A percentile compares a stretch with the other conserved stretches of the same genome.
Evolutionary conservation across 805 yeast genomes (phyloP).

Genomic region (Yamadazyma nakazawae): DNA sequence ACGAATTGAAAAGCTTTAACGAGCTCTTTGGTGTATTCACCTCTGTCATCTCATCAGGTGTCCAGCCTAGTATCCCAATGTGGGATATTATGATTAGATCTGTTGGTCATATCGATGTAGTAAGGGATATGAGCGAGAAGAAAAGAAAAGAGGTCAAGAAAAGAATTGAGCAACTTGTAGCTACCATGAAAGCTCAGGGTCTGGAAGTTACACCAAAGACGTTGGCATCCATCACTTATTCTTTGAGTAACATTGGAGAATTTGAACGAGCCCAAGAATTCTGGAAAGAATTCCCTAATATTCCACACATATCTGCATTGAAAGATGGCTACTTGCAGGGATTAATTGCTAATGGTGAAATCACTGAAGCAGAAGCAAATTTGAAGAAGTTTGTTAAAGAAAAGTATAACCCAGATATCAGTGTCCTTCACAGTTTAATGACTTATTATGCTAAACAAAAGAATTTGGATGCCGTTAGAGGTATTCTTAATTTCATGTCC

Average conservation of each 20-base stretch:
- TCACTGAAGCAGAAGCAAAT: constrained; percentile 44
- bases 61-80: constrained; percentile 22
- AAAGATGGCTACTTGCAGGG: constrained; percentile 48
- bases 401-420: constrained; percentile 42
- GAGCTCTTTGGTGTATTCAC: constrained; percentile 48
- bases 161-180: constrained; percentile 27
- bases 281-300: constrained; percentile 27
- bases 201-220: constrained; percentile 46
- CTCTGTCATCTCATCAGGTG: not conserved
- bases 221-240: constrained; percentile 45
- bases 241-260: constrained; percentile 41
- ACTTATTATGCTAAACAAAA: constrained; percentile 35
- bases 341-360: constrained; percentile 35
- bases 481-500: constrained; percentile 45
- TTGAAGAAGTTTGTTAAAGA: constrained; percentile 34
- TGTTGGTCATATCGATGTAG: constrained; percentile 33
- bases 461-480: constrained; percentile 47
- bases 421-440: constrained; percentile 53
- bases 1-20: constrained; percentile 29
- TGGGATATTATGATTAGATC: constrained; percentile 63
- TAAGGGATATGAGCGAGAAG: constrained; percentile 23
- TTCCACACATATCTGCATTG: constrained; percentile 35
- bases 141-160: constrained; percentile 21
- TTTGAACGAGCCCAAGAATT: constrained; percentile 42
- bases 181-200: constrained; percentile 28